Percentiles rank a stretch among this genome's conserved stretches.
Conservation (phyloP, 2,329 filamentous ascomycete genomes). For the Didymella keratinophila region DNA sequence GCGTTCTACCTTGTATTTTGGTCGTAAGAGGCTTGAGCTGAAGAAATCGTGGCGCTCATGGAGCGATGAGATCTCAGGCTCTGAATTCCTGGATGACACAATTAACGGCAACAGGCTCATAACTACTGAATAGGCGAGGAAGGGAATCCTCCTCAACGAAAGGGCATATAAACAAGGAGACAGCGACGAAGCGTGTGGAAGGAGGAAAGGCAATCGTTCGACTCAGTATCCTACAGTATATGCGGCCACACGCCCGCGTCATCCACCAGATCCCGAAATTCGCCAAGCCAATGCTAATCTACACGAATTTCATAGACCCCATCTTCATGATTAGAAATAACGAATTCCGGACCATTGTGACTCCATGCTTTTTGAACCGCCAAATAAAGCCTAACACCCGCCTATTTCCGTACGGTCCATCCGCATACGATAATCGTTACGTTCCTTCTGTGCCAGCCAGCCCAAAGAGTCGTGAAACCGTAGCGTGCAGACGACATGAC, state of each 20-base stretch:
- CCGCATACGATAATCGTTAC: constrained; percentile 25
- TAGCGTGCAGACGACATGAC: constrained; percentile 23
- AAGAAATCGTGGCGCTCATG: too few relatives aligned
- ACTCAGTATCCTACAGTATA: constrained; percentile 38
- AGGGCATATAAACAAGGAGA: not conserved
- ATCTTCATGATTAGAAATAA: constrained; percentile 24
- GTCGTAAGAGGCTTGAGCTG: too few relatives aligned
- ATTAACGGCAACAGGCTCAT: too few relatives aligned
- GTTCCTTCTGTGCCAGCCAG: constrained; percentile 38
- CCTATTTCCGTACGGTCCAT: constrained; percentile 16
- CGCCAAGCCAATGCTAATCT: constrained; percentile 31
- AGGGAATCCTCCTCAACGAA: not conserved
- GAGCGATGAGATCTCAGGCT: too few relatives aligned
- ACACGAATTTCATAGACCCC: constrained; percentile 21
- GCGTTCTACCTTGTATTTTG: too few relatives aligned
- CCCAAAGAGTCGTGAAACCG: constrained; percentile 32
- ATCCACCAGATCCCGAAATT: constrained; percentile 19
- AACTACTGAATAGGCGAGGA: not conserved
- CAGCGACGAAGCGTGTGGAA: not conserved
- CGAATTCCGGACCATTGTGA: constrained; percentile 20
- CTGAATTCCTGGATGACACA: too few relatives aligned
- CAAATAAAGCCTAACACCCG: constrained; percentile 28
- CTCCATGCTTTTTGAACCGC: constrained; percentile 35
- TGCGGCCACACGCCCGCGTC: constrained; percentile 21
- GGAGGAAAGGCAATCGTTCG: constrained; percentile 8